Evolutionary conservation across 2,329 filamentous ascomycete genomes (phyloP).

Genomic region (Ophiostoma tasmaniense): DNA sequence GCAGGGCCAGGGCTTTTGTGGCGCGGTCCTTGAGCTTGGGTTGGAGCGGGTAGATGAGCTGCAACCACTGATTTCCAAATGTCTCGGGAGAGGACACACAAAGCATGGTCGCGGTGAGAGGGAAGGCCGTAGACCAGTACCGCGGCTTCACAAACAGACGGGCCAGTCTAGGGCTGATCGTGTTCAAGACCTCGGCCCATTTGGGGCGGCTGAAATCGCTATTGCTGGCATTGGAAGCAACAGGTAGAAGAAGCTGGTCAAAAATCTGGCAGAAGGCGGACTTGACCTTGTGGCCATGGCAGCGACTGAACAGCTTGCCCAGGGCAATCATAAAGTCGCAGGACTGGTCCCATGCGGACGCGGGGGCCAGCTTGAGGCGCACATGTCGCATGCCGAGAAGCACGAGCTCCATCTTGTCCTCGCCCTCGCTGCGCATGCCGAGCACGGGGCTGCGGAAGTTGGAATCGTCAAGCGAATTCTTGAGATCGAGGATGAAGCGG

Average conservation of each 20-base stretch:
- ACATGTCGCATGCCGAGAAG: constrained; percentile 88
- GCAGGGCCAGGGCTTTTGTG: constrained; percentile 69
- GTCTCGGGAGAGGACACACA: constrained; percentile 80
- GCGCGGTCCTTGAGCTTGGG: constrained; percentile 75
- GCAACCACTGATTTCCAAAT: constrained; percentile 80
- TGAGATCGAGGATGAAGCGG: constrained; percentile 74
- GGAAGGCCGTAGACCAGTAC: constrained; percentile 85
- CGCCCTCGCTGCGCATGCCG: constrained; percentile 53
- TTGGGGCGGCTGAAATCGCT: constrained; percentile 70
- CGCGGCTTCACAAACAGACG: constrained; percentile 86
- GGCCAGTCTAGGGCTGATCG: constrained; percentile 67
- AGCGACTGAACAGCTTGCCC: constrained; percentile 71
- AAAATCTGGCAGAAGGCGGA: constrained; percentile 90
- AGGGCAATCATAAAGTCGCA: constrained; percentile 82
- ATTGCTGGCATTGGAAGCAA: constrained; percentile 70
- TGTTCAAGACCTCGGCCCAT: constrained; percentile 78
- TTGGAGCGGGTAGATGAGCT: constrained; percentile 68
- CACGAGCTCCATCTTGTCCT: constrained; percentile 77
- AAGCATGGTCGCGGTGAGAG: constrained; percentile 75
- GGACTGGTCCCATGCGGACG: constrained; percentile 71
- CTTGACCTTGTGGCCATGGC: constrained; percentile 84
- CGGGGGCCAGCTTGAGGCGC: constrained; percentile 63
- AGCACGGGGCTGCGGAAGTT: constrained; percentile 56
- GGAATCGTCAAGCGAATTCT: constrained; percentile 67
- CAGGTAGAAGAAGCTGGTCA: constrained; percentile 74